These are phyloP conservation scores for Yarrowia galli DNA, from an alignment of 1,139 yeast species.

Conservation along the genomic window DNA sequence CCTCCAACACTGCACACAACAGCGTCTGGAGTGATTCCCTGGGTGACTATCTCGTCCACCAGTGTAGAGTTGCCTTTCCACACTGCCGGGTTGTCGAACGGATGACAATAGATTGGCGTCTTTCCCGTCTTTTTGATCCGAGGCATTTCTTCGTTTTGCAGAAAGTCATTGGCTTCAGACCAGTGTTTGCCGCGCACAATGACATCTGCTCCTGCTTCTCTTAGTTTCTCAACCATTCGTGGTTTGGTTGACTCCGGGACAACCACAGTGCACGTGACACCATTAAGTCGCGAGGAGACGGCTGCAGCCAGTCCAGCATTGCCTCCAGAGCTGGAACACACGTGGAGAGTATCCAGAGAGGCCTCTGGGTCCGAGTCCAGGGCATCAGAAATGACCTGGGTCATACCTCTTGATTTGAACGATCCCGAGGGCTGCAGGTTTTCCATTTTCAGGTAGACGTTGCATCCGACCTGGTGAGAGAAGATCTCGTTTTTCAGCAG, in stretches of 20 bases:
- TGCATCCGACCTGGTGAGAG: constrained; percentile 49
- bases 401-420: constrained; percentile 64
- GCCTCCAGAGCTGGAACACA: constrained; percentile 78
- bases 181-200: constrained; percentile 64
- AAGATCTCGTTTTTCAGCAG: constrained; percentile 48
- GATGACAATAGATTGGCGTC: constrained; percentile 66
- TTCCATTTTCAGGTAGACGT: constrained; percentile 66
- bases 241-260: constrained; percentile 60
- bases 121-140: constrained; percentile 42
- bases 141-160: constrained; percentile 54
- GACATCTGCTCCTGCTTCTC: constrained; percentile 63
- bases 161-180: constrained; percentile 67
- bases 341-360: constrained; percentile 52
- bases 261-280: constrained; percentile 66
- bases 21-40: constrained; percentile 57
- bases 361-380: constrained; percentile 43
- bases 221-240: constrained; percentile 56
- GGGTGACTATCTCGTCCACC: constrained; percentile 61
- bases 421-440: constrained; percentile 74
- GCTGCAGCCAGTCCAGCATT: constrained; percentile 83
- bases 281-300: constrained; percentile 57
- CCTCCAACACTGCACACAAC: constrained; percentile 78
- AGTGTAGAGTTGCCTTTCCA: constrained; percentile 75
- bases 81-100: constrained; percentile 67
- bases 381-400: constrained; percentile 49